Percentiles rank a stretch among this genome's conserved stretches.
These are phyloP conservation scores for Boletellus ananas DNA, from an alignment of 768 basidiomycete genomes.

Conservation along the genomic window DNA sequence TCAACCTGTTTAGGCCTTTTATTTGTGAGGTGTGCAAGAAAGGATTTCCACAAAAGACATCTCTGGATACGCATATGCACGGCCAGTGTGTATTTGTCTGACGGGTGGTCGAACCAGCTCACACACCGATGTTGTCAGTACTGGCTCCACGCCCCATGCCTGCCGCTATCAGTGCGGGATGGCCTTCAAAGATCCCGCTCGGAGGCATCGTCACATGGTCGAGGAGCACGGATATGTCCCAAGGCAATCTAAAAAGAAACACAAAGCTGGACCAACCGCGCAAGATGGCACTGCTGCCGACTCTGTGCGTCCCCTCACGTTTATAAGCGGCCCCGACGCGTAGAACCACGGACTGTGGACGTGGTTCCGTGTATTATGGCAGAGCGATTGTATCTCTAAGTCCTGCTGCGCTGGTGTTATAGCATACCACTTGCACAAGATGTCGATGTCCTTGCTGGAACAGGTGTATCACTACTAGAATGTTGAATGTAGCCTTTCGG, in stretches of 20 bases:
- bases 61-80: slow-evolving; percentile 54
- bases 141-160: slow-evolving; percentile 51
- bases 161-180: slow-evolving; percentile 50
- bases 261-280: slow-evolving; percentile 32
- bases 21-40: slow-evolving; percentile 50
- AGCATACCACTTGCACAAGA: slow-evolving; percentile 19
- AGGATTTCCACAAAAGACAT: slow-evolving; percentile 57
- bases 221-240: slow-evolving; percentile 50
- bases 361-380: slow-evolving; percentile 18
- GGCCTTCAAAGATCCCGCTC: slow-evolving; percentile 61
- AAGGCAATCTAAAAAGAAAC: slow-evolving; percentile 43
- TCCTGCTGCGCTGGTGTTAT: slow-evolving; percentile 5
- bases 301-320: slow-evolving; percentile 32
- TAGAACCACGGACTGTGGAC: slow-evolving; percentile 12
- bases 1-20: slow-evolving; percentile 41
- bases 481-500: slow-evolving; percentile 19
- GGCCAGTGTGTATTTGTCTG: slow-evolving; percentile 40
- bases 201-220: slow-evolving; percentile 57
- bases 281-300: slow-evolving; percentile 24
- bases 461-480: slow-evolving; percentile 5
- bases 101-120: slow-evolving; percentile 4
- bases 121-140: slow-evolving; percentile 36
- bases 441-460: neutral
- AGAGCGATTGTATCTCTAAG: slow-evolving; percentile 25
- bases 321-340: slow-evolving; percentile 27